Evolutionary conservation across 768 basidiomycete species (phyloP), one percentile per base, ranked within the genome.

Genomic region (Tricholoma sp.): DNA sequence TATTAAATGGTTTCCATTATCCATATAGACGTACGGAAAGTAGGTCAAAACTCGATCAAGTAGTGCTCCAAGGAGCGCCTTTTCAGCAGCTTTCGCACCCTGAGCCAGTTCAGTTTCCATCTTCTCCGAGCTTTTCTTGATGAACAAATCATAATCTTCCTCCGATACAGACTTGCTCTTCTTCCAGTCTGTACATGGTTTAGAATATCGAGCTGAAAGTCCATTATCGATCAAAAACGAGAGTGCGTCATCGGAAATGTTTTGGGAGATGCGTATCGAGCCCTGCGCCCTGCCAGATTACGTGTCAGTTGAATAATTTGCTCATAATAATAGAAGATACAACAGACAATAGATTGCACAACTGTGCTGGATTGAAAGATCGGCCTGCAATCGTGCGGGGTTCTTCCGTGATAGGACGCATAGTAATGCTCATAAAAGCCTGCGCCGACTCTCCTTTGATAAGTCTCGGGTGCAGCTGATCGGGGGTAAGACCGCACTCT

Each of bases 391-490:
- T 37, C 44, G 32, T 2, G 28, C 50, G 4, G 50, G 45, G 2
- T 18, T 52, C 8, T 18, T 13, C 5, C 56, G 11, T 56, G 50
- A 4, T 58, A 56, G 3, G 68, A 51, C 51, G 53, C 58, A 70
- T 63, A n/a, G 61, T 56, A 6, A 66, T 64, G 0, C 72, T 73
- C 61, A 79, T 54, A 52, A 80, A 73, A 1, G 69, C 79, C 57
- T 78, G 76, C 1, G 55, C 20, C 1, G 72, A 72, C 59, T 80
- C 79, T 3, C 78, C 76, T 33, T 58, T 63, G 17, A 80, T 55
- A 0, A 80, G 63, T 39, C 54, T 63, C 1, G 74, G 74, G 10
- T 51, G 49, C 5, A 66, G 57, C 0, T 54, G 51, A 48, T 1
- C 4, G 36, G 0, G 57, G 56, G 49, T 6, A 51, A 10, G 3